Percentiles rank a stretch among this genome's conserved stretches.
These are phyloP conservation scores for Mytilinidion resinicola DNA, from an alignment of 495 filamentous ascomycete species.

Conservation along the genomic window DNA sequence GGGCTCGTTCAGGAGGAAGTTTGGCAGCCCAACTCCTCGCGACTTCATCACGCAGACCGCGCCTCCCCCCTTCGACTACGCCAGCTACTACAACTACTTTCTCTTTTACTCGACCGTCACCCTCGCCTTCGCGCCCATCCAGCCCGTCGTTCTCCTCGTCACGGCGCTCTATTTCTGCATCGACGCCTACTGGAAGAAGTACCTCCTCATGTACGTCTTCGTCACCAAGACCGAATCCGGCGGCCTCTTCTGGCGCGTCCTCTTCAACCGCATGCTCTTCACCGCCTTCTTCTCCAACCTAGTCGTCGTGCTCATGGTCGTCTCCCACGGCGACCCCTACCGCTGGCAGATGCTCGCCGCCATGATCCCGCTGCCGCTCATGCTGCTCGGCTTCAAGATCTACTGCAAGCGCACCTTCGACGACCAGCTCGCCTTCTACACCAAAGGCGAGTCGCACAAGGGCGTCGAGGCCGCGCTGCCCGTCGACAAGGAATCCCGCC, in stretches of 20 bases:
- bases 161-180: constrained; percentile 84
- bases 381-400: constrained; percentile 79
- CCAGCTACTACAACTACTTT: constrained; percentile 94
- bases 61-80: constrained; percentile 88
- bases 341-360: constrained; percentile 52
- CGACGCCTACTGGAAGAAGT: constrained; percentile 90
- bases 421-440: constrained; percentile 67
- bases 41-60: constrained; percentile 92
- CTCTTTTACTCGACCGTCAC: constrained; percentile 89
- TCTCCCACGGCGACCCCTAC: constrained; percentile 38
- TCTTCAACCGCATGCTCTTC: constrained; percentile 90
- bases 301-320: constrained; percentile 58
- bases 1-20: constrained; percentile 75
- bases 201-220: constrained; percentile 84
- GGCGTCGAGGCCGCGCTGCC: constrained; percentile 51
- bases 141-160: constrained; percentile 85
- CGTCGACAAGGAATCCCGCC: constrained; percentile 44
- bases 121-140: constrained; percentile 76
- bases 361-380: constrained; percentile 69
- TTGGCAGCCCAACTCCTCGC: constrained; percentile 80
- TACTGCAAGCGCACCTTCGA: constrained; percentile 77
- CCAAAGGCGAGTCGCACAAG: constrained; percentile 49
- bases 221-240: constrained; percentile 94
- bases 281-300: constrained; percentile 72
- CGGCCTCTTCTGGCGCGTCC: constrained; percentile 82